Evolutionary conservation across 1,139 yeast species (phyloP), one percentile per base, ranked within the genome.

Genomic region (Kurtzmaniella quercitrusa): DNA sequence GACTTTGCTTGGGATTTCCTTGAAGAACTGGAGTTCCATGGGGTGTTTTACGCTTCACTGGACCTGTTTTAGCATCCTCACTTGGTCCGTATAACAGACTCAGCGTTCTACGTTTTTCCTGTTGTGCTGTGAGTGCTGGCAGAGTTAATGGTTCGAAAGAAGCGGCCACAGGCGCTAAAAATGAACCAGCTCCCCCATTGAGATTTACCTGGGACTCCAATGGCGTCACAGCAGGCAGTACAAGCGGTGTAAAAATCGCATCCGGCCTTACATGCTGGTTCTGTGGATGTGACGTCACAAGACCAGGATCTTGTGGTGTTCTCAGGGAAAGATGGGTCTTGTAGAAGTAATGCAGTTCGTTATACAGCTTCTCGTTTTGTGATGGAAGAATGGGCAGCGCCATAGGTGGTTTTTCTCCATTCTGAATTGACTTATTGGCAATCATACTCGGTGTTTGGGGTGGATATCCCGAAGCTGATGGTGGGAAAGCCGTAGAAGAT

Each of bases 181-280:
- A 41, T 34, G 42, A 7, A 9, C 32, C 17, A 5, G 39, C 8
- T 36, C 34, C 35, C 32, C 41, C 33, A 43, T 58, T 56, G 33
- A 48, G 34, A 37, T 59, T 59, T 7, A 58, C 55, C 38, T 56
- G 63, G 17, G 58, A 52, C 32, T 82, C 88, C 51, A 77, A 55
- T 0, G 91, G 89, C 1, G 87, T 80, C 19, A 77, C 82, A 3
- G 85, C 84, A 0, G 95, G 95, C 2, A 89, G 82, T 11, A 84
- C 78, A 42, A 86, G 66, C 0, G 95, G 94, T 0, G 94, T 85
- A 59, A 80, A 84, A 4, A 77, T 75, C 8, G 74, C 74, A 44
- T 71, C 77, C 0, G 78, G 76, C 28, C 73, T 56, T 1, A 73
- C 66, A 45, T 68, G 71, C 38, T 57, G 67, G 44, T 42, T 55